Conservation (phyloP, 2,329 filamentous ascomycete species). For the Tolypocladium pustulatum region DNA sequence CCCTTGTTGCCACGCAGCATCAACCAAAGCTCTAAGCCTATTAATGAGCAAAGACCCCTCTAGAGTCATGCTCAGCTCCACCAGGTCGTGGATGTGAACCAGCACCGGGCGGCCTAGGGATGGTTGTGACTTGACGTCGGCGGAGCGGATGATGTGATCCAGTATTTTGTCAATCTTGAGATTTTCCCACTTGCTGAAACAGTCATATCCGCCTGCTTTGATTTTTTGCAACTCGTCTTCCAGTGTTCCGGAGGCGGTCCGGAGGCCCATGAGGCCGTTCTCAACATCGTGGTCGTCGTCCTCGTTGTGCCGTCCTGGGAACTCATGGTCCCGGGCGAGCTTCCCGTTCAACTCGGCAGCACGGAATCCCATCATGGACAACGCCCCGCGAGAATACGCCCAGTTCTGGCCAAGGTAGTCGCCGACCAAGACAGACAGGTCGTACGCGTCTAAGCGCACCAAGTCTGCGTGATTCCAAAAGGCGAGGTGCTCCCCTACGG, state of each 20-base stretch:
- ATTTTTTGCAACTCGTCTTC: constrained; percentile 35
- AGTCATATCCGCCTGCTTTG: constrained; percentile 25
- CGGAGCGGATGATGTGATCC: constrained; percentile 43
- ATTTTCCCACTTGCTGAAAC: constrained; percentile 44
- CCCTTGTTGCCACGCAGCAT: constrained; percentile 61
- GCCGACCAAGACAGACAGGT: constrained; percentile 59
- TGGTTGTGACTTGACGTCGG: constrained; percentile 23
- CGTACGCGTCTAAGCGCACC: constrained; percentile 56
- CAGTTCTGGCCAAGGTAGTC: constrained; percentile 57
- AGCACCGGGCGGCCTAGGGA: constrained; percentile 44
- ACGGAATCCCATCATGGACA: constrained; percentile 46
- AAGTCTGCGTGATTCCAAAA: constrained; percentile 53
- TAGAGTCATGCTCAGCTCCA: constrained; percentile 60
- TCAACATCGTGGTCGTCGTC: constrained; percentile 26
- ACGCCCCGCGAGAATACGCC: constrained; percentile 33
- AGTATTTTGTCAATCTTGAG: constrained; percentile 49
- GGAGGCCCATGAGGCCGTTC: constrained; percentile 17
- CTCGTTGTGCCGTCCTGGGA: constrained; percentile 15
- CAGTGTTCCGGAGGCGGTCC: constrained; percentile 15
- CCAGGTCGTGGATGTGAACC: constrained; percentile 70
- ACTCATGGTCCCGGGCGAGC: constrained; percentile 35
- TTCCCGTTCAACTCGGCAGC: constrained; percentile 45
- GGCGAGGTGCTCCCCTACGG: constrained; percentile 54
- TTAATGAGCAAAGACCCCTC: constrained; percentile 61
- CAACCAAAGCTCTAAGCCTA: constrained; percentile 60